A percentile compares a stretch with the other conserved stretches of the same genome.
Conservation (phyloP, 2,329 filamentous ascomycete species). For the Chrysosporium keratinophilum region DNA sequence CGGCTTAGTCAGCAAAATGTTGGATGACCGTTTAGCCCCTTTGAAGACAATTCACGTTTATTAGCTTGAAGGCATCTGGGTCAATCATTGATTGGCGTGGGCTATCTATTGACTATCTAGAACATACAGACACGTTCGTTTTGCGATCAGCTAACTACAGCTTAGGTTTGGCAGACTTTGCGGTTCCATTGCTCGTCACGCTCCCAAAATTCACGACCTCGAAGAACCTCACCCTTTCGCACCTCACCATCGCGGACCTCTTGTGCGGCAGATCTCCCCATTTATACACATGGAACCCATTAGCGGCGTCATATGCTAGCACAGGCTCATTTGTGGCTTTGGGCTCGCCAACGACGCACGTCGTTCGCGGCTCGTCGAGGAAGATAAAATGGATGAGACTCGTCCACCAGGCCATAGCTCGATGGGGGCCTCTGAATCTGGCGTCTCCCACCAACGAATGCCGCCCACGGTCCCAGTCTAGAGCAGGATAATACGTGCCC, state of each 20-base stretch:
- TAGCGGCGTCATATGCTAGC: constrained; percentile 61
- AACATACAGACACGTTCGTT: too few relatives aligned
- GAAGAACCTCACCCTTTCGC: constrained; percentile 58
- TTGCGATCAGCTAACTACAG: constrained; percentile 11
- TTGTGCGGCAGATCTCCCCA: constrained; percentile 64
- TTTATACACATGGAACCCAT: constrained; percentile 62
- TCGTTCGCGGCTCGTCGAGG: constrained; percentile 49
- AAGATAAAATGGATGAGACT: constrained; percentile 50
- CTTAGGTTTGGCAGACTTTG: constrained; percentile 19
- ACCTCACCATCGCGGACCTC: constrained; percentile 56
- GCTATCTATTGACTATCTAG: too few relatives aligned
- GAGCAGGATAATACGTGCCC: constrained; percentile 48
- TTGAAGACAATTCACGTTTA: too few relatives aligned
- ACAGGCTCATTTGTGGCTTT: constrained; percentile 60
- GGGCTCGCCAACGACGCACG: constrained; percentile 52
- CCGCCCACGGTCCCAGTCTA: constrained; percentile 49
- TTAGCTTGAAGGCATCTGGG: too few relatives aligned
- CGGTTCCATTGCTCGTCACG: constrained; percentile 19
- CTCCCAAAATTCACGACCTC: constrained; percentile 44
- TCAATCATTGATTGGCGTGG: too few relatives aligned
- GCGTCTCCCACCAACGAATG: constrained; percentile 51
- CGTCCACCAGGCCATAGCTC: constrained; percentile 49
- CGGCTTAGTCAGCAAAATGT: too few relatives aligned
- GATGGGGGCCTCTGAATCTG: constrained; percentile 45
- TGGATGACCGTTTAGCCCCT: too few relatives aligned